Evolutionary conservation across 2,329 filamentous ascomycete genomes (phyloP), one percentile per base, ranked within the genome.

Genomic region (Apiospora sp.): DNA sequence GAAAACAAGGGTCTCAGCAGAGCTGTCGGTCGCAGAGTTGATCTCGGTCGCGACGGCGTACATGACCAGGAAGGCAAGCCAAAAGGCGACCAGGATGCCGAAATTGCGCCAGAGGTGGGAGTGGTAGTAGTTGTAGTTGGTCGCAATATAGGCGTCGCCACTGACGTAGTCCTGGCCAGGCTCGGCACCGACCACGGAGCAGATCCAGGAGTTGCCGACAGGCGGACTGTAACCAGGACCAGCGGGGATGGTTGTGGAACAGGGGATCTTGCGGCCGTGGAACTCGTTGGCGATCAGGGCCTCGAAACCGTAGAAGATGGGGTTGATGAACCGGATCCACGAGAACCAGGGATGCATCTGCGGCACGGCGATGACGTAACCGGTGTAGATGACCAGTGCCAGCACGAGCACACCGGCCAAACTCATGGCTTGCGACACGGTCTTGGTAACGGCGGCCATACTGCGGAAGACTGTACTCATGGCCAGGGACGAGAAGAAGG

Each of bases 381-480:
- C 91, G 0, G 91, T 91, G 79, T 87, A 87, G 34, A 86, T 90
- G 77, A 91, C 86, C 4, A 93, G 85, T 19, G 87, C 87, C 24
- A 93, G 79, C 14, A 92, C 88, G 74, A 90, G 75, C 0, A 91
- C 81, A 30, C 87, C 87, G 0, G 87, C 84, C 1, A 87, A 78
- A 0, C 84, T 83, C 84, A 91, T 86, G 2, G 89, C 88, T 74
- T 90, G 88, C 0, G 89, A 87, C 0, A 91, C 84, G 0, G 92
- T 93, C 70, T 90, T 87, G 0, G 93, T 94, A 1, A 92, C 81
- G 0, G 92, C 90, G 0, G 90, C 93, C 77, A 96, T 90, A 0
- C 91, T 93, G 37, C 93, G 87, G 84, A 96, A 96, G 54, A 94
- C 85, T 81, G 92, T 93, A 49, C 89, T 92, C 92, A 95, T 95